Base-by-base conservation (phyloP, 768 basidiomycete genomes). In the Leccinum uliginosum region DNA sequence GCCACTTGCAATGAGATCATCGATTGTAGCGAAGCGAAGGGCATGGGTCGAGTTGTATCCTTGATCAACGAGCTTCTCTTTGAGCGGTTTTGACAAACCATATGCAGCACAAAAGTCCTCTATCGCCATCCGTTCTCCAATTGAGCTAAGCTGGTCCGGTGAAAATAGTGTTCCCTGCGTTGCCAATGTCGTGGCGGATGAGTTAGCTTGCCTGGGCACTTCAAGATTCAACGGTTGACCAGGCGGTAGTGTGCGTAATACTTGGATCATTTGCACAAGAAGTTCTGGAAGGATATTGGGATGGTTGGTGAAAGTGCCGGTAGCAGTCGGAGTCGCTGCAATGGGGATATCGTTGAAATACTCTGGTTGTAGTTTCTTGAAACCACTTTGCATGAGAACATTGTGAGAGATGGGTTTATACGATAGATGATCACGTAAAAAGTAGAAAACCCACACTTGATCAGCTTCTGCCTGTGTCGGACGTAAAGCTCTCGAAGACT, bases 301-400 rank as follows among this genome's bases (percentile, higher is more conserved):
- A 21, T 12, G 14, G 43, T 44, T 23, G 21, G 43, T 44, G 43
- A 0, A 3, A 15, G 34, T 35, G 34, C 34, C 7, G 35, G 35
- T 6, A 3, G 35, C 17, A 35, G 35, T 35, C 35, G 35, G 9
- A 35, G 35, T 17, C 35, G 17, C 17, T 4, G 35, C 97, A 32
- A 98, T 93, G 34, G 98, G 74, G 1, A 91, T 97, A 73, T 98
- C 97, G 67, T 98, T 99, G 49, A 99, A 78, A 68, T 87, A 98
- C 68, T 96, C 84, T 0, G 86, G 85, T 51, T 83, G 74, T 30
- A 98, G 70, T 10, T 96, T 85, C 54, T 76, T 76, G 26, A 87
- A 70, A 65, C 98, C 97, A 21, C 84, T 86, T 38, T 81, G 79
- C 12, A 87, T 93, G 64, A 98, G 67, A 27, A 92, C 79, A n/a